Evolutionary conservation across 805 yeast genomes (phyloP), one percentile per base, ranked within the genome.

Genomic region (Candida insectalens): DNA sequence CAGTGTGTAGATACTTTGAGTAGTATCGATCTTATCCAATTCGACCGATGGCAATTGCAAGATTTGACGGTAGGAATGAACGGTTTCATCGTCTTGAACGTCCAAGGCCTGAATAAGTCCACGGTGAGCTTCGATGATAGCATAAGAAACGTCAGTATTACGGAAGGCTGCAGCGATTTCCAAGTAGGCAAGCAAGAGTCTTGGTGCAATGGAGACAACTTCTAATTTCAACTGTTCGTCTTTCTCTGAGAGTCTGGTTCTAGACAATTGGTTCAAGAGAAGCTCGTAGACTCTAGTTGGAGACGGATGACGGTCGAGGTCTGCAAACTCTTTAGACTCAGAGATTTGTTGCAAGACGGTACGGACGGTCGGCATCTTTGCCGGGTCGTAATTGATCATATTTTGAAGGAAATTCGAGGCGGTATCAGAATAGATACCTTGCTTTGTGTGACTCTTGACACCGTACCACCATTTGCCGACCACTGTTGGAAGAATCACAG

Each of bases 401-500:
- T 71, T 67, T 46, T 82, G 79, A 30, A 83, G 77, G 50, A 82
- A 83, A 36, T 63, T 52, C 3, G 83, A 71, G 4, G 98, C 95
- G n/a, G 97, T 82, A 19, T 74, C 71, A 32, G 81, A 77, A 43
- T 83, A 83, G 39, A 92, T 65, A 4, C 95, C 96, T 45, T 74
- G 75, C 46, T 78, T 83, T 19, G 96, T 92, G 50, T 74, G 76
- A 3, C 80, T 63, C 52, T 80, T 82, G 34, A 85, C 84, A 35
- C 74, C 76, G 30, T 65, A 64, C 99, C 99, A 92, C 96, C 96
- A 89, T 19, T 65, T 63, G 27, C 85, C 82, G 20, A 94, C 97
- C 30, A 82, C 57, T 35, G 65, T 63, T 3, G 98, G 98, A 36
- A 92, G 67, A 4, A 83, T 63, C 4, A 81, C 64, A 15, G 94